Evolutionary conservation across 2,329 filamentous ascomycete genomes (phyloP), one percentile per base, ranked within the genome.

Genomic region (Truncatella angustata): DNA sequence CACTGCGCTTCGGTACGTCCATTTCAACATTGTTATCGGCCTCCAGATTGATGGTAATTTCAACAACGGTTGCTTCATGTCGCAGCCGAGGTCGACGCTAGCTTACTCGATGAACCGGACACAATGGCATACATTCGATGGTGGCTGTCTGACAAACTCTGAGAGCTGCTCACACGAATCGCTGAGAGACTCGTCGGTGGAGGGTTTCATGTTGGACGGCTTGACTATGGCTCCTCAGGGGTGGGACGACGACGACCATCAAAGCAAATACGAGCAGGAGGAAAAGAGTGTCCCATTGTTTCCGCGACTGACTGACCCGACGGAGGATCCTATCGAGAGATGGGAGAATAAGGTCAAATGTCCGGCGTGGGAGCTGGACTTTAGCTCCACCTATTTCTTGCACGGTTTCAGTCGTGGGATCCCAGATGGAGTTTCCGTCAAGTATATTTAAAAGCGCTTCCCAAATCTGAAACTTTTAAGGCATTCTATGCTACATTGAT

Each of bases 11-110:
- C 58, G 60, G 10, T 23, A 48, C 9, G 45, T 54, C 3, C 63
- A 60, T 1, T 67, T 66, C 52, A 55, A 51, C 14, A 59, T 55
- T 49, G 55, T 67, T 24, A 55, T 66, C 4, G 64, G 65, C 30
- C 56, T 58, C 16, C 57, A 54, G 18, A 53, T 57, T 23, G 55
- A 56, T 7, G 37, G 35, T 21, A 18, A 23, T 2, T 11, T 50
- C 9, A 50, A 50, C 49, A 50, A 50, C 39, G 49, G 49, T 20
- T 43, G 37, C 28, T 11, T 50, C 9, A 34, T 64, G 24, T 40
- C 51, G 1, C 49, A 45, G 16, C 53, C 54, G 30, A 46, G 56
- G 30, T 50, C 52, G 5, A 60, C 51, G 5, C 45, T 66, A 5
- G 53, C 58, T 23, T 49, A 56, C 24, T 35, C 62, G 14, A 59